Evolutionary conservation across 2,329 filamentous ascomycete genomes (phyloP).

Genomic region (Escovopsis sp.): DNA sequence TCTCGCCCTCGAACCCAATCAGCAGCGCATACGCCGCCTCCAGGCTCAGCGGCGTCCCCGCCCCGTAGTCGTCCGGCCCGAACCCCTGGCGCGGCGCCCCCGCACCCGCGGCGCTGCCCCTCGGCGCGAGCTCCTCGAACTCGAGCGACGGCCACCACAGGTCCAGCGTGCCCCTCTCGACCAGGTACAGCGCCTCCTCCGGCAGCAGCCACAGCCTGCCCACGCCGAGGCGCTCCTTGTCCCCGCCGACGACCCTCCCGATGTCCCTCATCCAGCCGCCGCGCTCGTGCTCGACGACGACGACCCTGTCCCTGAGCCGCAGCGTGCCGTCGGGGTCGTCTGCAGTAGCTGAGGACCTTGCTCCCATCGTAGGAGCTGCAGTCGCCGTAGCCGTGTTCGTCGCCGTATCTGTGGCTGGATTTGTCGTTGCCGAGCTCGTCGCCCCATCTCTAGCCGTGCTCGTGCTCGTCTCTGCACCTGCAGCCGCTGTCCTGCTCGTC

Average conservation of each 20-base stretch:
- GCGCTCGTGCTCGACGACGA: conserved; percentile 55
- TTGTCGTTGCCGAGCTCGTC: too few species aligned
- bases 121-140: conserved; percentile 27
- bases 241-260: conserved; percentile 47
- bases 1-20: conserved; percentile 51
- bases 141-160: conserved; percentile 59
- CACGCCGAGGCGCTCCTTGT: conserved; percentile 37
- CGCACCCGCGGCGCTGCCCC: not conserved
- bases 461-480: too few species aligned
- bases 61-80: conserved; percentile 32
- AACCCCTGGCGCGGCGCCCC: conserved; percentile 7
- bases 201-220: conserved; percentile 70
- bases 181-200: conserved; percentile 77
- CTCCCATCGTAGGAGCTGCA: too few species aligned
- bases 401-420: too few species aligned
- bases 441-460: too few species aligned
- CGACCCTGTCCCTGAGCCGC: conserved; percentile 34
- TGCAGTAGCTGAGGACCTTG: too few species aligned
- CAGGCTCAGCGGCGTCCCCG: conserved; percentile 71
- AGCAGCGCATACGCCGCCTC: conserved; percentile 82
- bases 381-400: too few species aligned
- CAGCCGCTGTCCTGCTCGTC: too few species aligned
- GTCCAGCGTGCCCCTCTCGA: conserved; percentile 79
- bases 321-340: conserved; percentile 4
- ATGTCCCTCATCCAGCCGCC: conserved; percentile 62